phyloP scores from a whole-genome alignment of 768 basidiomycete species.

The Pisolithus microcarpus region DNA sequence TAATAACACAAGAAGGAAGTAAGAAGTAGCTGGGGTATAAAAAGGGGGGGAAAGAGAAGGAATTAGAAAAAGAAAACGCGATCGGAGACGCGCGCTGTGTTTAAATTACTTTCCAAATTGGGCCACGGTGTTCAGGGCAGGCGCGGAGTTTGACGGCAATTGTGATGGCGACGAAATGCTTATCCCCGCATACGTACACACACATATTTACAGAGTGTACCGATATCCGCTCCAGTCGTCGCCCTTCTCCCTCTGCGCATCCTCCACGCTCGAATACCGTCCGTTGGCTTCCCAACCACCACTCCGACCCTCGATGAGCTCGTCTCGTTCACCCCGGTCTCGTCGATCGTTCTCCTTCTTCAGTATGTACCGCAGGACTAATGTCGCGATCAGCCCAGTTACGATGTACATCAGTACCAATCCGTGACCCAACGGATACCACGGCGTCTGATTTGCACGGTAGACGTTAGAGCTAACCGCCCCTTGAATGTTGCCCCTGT shows the following conservation, averaged over 20 bases:
- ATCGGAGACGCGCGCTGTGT: not conserved
- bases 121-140: constrained; percentile 24
- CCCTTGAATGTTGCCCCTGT: constrained; percentile 66
- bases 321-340: constrained; percentile 62
- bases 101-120: too few relatives aligned
- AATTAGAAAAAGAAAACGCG: not conserved
- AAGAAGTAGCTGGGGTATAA: not conserved
- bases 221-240: constrained; percentile 73
- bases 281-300: constrained; percentile 45
- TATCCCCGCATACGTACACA: constrained; percentile 33
- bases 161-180: constrained; percentile 16
- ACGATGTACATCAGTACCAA: constrained; percentile 69
- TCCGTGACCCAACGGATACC: constrained; percentile 56
- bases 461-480: constrained; percentile 78
- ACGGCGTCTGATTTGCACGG: constrained; percentile 56
- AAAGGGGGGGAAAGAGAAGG: constrained; percentile 7
- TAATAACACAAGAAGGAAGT: constrained; percentile 21
- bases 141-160: constrained; percentile 24
- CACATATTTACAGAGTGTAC: constrained; percentile 44
- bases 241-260: constrained; percentile 64
- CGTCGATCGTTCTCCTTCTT: constrained; percentile 57
- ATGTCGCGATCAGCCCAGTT: constrained; percentile 48
- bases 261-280: constrained; percentile 48
- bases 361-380: constrained; percentile 36
- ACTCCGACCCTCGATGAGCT: constrained; percentile 43